Percentiles rank a stretch among this genome's conserved stretches.
phyloP scores from a whole-genome alignment of 139 green algal species.

The Chlorella vulgaris region DNA sequence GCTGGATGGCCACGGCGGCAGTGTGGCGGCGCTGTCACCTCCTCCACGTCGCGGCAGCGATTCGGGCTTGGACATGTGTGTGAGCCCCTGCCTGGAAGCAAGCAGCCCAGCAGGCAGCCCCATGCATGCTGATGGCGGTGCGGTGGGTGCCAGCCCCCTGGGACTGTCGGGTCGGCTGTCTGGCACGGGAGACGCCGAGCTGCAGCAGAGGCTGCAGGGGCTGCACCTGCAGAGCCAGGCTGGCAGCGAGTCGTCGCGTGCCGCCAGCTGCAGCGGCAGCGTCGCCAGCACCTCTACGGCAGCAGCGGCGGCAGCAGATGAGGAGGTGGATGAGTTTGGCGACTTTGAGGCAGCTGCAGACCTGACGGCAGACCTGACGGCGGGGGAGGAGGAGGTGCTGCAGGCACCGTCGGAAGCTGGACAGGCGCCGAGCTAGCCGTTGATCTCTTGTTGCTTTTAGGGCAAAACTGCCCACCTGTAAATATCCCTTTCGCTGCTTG shows the following conservation, averaged over 20 bases:
- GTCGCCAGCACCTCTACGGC: constrained; percentile 1
- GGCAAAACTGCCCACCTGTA: too few species aligned
- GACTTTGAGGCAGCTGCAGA: constrained; percentile 6
- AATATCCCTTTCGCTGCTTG: too few species aligned
- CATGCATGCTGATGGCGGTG: background rate
- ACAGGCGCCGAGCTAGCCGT: background rate
- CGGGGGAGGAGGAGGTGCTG: background rate
- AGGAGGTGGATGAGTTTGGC: constrained; percentile 14
- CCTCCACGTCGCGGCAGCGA: background rate
- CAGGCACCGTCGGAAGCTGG: background rate
- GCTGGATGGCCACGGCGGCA: constrained; percentile 22
- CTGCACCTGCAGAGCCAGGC: constrained; percentile 7
- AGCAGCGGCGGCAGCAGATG: background rate
- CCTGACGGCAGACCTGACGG: too few species aligned
- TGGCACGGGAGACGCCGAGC: constrained; percentile 4
- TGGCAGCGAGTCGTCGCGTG: too few species aligned
- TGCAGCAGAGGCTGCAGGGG: constrained; percentile 12
- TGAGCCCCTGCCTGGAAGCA: constrained; percentile 8
- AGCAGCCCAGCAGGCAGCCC: background rate
- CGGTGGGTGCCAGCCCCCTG: too few species aligned
- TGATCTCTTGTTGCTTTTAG: background rate
- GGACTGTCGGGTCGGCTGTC: background rate
- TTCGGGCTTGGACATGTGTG: background rate
- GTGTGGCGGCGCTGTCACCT: constrained; percentile 1
- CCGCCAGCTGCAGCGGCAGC: constrained; percentile 1